Base-by-base conservation (phyloP, 345 rosid genomes). In the Linum lewisii region DNA sequence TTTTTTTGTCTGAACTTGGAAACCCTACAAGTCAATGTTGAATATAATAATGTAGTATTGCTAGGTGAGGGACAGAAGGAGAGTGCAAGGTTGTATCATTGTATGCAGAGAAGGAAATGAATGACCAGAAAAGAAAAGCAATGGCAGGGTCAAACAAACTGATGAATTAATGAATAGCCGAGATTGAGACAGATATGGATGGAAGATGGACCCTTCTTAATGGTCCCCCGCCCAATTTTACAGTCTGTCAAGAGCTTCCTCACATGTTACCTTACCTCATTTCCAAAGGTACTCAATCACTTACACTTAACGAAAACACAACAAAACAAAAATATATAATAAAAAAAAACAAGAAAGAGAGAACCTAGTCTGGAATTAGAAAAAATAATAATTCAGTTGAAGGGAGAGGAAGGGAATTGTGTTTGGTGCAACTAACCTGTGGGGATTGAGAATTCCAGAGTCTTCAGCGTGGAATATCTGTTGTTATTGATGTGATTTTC, bases 191-290 rank as follows among this genome's bases (percentile, higher is more conserved):
- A 52, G 24, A 20, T 42, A 42, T 42, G 47, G 47, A 11, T 34
- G n/a, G n/a, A n/a, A 26, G 32, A 29, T 82, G 81, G 79, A 66
- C 45, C 66, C 67, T 77, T 72, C 66, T 64, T n/a, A 19, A 67
- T 76, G 83, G 78, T 71, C 81, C 87, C 79, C 65, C 47, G 15
- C 15, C 47, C 47, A 42, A 7, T 54, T 14, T 58, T 62, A 72
- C 83, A 81, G 79, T 50, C 77, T 77, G 84, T 82, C 82, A 74
- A 74, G 73, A 60, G 60, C 75, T 59, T 69, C 57, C 29, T 71
- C 44, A 53, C 67, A 42, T 34, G 54, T 54, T 66, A 24, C 32
- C 24, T 1, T 44, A n/a, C 62, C 67, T 51, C 21, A 56, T 56
- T 32, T 55, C 19, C 44, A 42, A 56, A 37, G 61, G 26, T 22